Percentiles rank a stretch among this genome's conserved stretches.
Evolutionary conservation across 768 basidiomycete genomes (phyloP).

Genomic region (Imleria badia): DNA sequence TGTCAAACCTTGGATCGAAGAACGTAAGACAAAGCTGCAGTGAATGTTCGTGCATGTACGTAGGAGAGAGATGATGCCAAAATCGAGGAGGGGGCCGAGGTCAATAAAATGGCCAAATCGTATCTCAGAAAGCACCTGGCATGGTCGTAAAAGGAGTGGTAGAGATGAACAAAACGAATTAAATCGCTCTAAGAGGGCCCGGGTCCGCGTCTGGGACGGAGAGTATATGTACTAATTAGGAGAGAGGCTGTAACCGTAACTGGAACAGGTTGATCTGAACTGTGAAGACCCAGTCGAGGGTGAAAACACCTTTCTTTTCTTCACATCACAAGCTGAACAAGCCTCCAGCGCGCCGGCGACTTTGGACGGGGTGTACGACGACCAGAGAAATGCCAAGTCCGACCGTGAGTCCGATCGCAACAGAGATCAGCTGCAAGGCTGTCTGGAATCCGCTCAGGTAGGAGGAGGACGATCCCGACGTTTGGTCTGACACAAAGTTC

Average conservation of each 20-base stretch:
- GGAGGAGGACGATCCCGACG: conserved; percentile 49
- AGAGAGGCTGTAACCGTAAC: neutral
- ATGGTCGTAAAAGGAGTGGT: neutral
- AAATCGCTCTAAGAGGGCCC: conserved; percentile 2
- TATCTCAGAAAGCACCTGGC: neutral
- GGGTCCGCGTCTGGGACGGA: too few relatives aligned
- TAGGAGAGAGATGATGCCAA: too few relatives aligned
- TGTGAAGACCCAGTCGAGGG: neutral
- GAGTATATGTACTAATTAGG: neutral
- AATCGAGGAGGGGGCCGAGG: neutral
- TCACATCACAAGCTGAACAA: conserved; percentile 55
- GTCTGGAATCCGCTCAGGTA: conserved; percentile 74
- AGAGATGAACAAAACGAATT: conserved; percentile 14
- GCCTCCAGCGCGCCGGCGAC: conserved; percentile 54
- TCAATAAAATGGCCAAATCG: neutral
- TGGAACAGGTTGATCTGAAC: neutral
- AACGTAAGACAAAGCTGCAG: too few relatives aligned
- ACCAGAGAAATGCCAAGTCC: conserved; percentile 72
- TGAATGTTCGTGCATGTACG: too few relatives aligned
- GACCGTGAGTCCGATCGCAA: conserved; percentile 78
- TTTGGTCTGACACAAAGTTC: conserved; percentile 59
- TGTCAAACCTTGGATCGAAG: too few relatives aligned
- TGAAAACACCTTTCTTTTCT: neutral
- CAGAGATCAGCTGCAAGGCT: conserved; percentile 72
- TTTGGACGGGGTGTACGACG: conserved; percentile 63